Conservation (phyloP, 2,329 filamentous ascomycete genomes). For the Fusarium oxysporum region DNA sequence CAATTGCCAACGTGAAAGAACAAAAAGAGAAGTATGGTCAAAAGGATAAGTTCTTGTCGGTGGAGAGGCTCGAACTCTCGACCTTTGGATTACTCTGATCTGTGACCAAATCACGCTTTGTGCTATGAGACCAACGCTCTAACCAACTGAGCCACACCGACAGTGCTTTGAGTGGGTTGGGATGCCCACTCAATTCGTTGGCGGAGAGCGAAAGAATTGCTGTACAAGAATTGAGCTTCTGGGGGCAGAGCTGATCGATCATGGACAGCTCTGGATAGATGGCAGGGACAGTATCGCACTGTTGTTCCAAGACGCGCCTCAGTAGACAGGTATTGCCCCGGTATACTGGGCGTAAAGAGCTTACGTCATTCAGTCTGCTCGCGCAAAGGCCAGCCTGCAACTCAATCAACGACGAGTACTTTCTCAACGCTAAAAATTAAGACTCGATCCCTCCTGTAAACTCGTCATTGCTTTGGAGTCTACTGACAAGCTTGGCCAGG, state of each 20-base stretch:
- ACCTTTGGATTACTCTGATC: constrained; percentile 8
- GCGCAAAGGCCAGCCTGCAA: not conserved
- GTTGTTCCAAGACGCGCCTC: no score
- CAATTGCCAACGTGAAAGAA: not conserved
- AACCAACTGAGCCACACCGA: constrained; percentile 12
- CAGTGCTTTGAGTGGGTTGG: not conserved
- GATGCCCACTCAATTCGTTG: not conserved
- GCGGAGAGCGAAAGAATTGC: not conserved
- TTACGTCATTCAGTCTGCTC: not conserved
- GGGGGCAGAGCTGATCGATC: not conserved
- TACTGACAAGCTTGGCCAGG: not conserved
- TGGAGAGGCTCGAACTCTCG: constrained; percentile 11
- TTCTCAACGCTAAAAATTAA: rapidly evolving
- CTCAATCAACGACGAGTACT: not conserved
- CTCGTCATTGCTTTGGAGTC: not conserved
- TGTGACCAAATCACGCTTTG: not conserved
- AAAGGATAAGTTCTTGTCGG: not conserved
- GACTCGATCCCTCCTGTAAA: no score
- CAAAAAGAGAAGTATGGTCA: not conserved
- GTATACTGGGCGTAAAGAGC: not conserved
- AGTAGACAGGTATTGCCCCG: not conserved
- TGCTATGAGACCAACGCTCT: constrained; percentile 12
- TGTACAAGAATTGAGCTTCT: not conserved
- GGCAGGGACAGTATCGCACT: not conserved
- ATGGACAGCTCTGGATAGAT: not conserved